A percentile compares a stretch with the other conserved stretches of the same genome.
Conservation (phyloP, 352 stramenopile genomes). For the Achlya hypogyna region DNA sequence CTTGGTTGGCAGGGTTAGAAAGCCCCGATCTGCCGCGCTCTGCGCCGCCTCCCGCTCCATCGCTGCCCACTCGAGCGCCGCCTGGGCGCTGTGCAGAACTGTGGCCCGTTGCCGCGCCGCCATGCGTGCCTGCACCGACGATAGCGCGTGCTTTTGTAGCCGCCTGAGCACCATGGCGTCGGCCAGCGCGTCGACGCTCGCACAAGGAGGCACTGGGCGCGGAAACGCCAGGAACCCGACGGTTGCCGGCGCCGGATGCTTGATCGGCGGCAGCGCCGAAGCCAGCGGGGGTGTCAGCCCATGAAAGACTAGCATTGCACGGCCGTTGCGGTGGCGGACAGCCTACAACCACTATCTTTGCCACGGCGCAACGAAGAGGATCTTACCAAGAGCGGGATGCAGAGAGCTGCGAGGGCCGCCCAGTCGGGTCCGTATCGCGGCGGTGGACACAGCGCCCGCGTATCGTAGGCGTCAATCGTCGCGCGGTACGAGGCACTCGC, state of each 20-base stretch:
- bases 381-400: not conserved
- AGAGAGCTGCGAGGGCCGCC: not conserved
- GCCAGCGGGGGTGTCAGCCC: too few relatives aligned
- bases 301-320: not conserved
- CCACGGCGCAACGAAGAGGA: not conserved
- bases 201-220: not conserved
- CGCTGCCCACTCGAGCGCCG: conserved; percentile 2
- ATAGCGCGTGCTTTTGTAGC: conserved; percentile 10
- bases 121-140: conserved; percentile 10
- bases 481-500: not conserved
- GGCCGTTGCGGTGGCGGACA: not conserved
- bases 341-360: not conserved
- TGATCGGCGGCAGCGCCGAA: not conserved
- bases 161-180: not conserved
- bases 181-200: not conserved
- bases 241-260: too few relatives aligned
- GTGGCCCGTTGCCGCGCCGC: not conserved
- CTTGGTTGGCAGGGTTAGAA: conserved; percentile 2
- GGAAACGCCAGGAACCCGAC: not conserved
- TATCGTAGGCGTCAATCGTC: not conserved
- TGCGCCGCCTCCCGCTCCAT: not conserved
- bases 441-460: not conserved
- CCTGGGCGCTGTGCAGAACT: not conserved
- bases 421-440: not conserved
- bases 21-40: not conserved